These are phyloP conservation scores for Monilinia vaccinii-corymbosi DNA, from an alignment of 2,329 filamentous ascomycete species.

Conservation along the genomic window DNA sequence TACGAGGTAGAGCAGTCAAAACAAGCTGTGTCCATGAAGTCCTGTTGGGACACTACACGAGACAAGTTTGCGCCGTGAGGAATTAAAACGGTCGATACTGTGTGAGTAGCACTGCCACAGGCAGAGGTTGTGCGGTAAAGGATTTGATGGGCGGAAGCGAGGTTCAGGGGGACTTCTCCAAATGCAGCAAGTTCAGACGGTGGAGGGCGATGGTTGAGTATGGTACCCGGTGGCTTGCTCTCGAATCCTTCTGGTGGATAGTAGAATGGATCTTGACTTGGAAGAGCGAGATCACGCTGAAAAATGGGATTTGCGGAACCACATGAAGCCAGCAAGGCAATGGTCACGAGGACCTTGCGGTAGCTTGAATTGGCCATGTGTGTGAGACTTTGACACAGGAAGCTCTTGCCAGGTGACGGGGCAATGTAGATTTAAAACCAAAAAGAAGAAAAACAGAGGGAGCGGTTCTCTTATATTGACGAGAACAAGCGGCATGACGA, in stretches of 20 bases:
- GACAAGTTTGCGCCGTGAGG: conserved; percentile 17
- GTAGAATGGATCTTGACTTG: conserved; percentile 32
- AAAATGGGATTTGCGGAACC: neutral
- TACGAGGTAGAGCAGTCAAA: conserved; percentile 35
- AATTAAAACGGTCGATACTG: conserved; percentile 33
- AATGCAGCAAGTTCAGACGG: conserved; percentile 25
- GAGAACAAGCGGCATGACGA: neutral
- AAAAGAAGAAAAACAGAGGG: neutral
- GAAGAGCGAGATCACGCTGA: conserved; percentile 15
- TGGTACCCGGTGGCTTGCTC: conserved; percentile 26
- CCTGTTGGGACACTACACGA: conserved; percentile 35
- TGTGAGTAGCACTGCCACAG: conserved; percentile 29
- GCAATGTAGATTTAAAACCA: neutral
- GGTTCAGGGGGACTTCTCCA: conserved; percentile 17
- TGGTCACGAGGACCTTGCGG: neutral
- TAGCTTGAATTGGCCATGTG: neutral
- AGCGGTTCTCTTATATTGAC: neutral
- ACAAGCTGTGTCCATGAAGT: conserved; percentile 33
- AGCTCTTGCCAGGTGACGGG: neutral
- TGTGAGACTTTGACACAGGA: neutral
- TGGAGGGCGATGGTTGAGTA: conserved; percentile 22
- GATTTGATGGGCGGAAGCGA: conserved; percentile 28
- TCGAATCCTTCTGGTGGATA: conserved; percentile 27
- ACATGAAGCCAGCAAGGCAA: neutral
- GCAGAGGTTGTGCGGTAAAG: conserved; percentile 34